phyloP scores from a whole-genome alignment of 2,329 filamentous ascomycete species.

The Stagonosporopsis tanaceti region DNA sequence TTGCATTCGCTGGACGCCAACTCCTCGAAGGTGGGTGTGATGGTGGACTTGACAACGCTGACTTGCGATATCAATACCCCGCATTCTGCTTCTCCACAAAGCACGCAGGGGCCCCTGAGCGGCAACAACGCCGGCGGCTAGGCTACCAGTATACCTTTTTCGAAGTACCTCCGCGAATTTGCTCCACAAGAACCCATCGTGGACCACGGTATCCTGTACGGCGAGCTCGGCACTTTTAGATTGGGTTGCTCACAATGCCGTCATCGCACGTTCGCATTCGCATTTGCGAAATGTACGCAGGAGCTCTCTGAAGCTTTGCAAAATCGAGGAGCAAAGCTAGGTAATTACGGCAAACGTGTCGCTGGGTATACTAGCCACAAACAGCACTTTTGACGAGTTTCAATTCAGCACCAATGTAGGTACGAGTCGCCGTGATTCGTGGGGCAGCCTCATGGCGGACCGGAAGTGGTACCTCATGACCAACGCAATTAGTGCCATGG shows the following conservation, averaged over 20 bases:
- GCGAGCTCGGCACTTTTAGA: constrained; percentile 15
- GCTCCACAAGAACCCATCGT: neutral
- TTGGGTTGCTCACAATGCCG: constrained; percentile 6
- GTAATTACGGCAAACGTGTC: neutral
- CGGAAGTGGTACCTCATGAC: constrained; percentile 10
- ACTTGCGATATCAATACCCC: constrained; percentile 19
- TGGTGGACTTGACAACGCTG: constrained; percentile 7
- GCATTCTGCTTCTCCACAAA: constrained; percentile 19
- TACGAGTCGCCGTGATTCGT: constrained; percentile 10
- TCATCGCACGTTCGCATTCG: constrained; percentile 7
- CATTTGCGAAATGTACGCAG: neutral
- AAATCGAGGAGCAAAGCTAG: neutral
- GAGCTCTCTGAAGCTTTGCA: neutral
- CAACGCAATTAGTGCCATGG: neutral
- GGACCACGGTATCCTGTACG: constrained; percentile 9
- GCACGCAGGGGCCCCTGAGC: constrained; percentile 6
- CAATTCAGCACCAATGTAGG: constrained; percentile 8
- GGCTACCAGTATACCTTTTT: constrained; percentile 15
- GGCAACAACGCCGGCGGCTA: constrained; percentile 14
- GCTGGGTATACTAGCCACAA: constrained; percentile 8
- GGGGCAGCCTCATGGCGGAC: neutral
- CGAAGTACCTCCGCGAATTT: constrained; percentile 15
- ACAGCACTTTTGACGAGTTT: neutral
- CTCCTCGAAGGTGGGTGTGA: constrained; percentile 8
- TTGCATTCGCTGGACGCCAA: constrained; percentile 5